Evolutionary conservation across 371 early-diverging fungal species (phyloP).

Genomic region (Mucor circinelloides): DNA sequence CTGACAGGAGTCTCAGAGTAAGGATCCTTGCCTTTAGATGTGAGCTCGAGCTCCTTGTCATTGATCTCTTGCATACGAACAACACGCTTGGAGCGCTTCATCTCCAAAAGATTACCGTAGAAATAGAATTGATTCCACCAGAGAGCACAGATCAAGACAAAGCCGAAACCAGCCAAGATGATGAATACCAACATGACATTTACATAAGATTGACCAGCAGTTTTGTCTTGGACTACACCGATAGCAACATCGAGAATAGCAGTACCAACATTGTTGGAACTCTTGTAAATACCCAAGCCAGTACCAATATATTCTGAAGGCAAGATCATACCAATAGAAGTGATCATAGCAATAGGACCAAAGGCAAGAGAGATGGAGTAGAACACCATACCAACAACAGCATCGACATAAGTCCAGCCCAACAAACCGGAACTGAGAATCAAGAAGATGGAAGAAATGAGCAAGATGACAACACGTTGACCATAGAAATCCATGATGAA

Average conservation of each 20-base stretch:
- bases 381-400: conserved; percentile 54
- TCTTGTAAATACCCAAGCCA: conserved; percentile 56
- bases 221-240: conserved; percentile 56
- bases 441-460: conserved; percentile 45
- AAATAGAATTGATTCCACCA: conserved; percentile 35
- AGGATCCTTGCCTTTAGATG: conserved; percentile 42
- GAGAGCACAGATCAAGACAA: conserved; percentile 31
- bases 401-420: conserved; percentile 43
- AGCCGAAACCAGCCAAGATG: conserved; percentile 35
- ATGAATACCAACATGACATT: conserved; percentile 47
- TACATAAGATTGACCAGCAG: conserved; percentile 34
- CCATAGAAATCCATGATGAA: conserved; percentile 57
- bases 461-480: conserved; percentile 40
- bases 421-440: conserved; percentile 46
- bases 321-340: conserved; percentile 53
- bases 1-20: conserved; percentile 22
- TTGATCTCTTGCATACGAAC: conserved; percentile 47
- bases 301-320: conserved; percentile 58
- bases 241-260: conserved; percentile 53
- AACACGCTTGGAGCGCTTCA: conserved; percentile 31
- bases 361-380: conserved; percentile 51
- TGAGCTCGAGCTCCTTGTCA: conserved; percentile 35
- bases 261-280: conserved; percentile 50
- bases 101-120: conserved; percentile 37
- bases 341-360: conserved; percentile 58